phyloP scores from a whole-genome alignment of 345 rosid genomes.

The Salix udensis region DNA sequence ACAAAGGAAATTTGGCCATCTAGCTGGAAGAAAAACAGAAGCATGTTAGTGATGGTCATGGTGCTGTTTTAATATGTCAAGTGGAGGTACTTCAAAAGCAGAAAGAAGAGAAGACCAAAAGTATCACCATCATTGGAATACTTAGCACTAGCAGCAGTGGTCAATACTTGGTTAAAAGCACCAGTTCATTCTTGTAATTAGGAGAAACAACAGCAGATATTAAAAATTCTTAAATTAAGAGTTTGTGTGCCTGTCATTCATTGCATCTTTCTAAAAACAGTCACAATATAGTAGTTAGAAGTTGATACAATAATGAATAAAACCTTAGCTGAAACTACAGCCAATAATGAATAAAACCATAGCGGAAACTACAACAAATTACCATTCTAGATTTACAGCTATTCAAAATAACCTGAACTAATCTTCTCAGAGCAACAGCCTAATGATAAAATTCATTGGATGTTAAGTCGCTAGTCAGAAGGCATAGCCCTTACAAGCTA shows the following conservation, averaged over 20 bases:
- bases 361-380: not conserved
- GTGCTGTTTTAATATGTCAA: not conserved
- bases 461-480: not conserved
- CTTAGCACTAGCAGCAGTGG: not conserved
- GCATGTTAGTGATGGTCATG: not conserved
- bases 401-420: not conserved
- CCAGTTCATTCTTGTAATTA: not conserved
- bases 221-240: not conserved
- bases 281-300: not conserved
- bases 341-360: not conserved
- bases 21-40: constrained; percentile 55
- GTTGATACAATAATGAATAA: not conserved
- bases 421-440: not conserved
- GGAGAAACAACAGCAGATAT: not conserved
- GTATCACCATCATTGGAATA: not conserved
- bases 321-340: not conserved
- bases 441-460: not conserved
- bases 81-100: not conserved
- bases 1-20: constrained; percentile 98
- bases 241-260: not conserved
- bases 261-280: not conserved
- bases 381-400: not conserved
- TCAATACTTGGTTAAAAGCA: not conserved
- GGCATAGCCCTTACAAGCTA: not conserved
- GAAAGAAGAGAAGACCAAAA: not conserved